Evolutionary conservation across 2,329 filamentous ascomycete species (phyloP), one percentile per base, ranked within the genome.

Genomic region (Nannizzia gypsea): DNA sequence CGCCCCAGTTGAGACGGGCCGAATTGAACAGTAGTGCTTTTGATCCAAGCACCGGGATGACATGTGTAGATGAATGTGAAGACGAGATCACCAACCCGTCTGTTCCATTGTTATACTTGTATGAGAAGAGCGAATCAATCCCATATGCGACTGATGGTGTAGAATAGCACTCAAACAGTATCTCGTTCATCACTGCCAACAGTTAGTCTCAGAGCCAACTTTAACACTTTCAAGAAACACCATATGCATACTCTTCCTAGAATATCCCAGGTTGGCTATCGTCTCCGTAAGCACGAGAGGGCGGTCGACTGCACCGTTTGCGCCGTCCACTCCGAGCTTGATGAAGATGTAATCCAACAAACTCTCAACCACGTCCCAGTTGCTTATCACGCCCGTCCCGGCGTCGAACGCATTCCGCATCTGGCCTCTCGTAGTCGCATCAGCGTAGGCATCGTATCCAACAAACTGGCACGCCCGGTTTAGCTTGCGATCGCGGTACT

Each of bases 341-440:
- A 96, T 80, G 72, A 99, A 99, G 46, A 91, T 82, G 73, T 96
- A 96, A 75, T 99, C 93, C 54, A 99, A 76, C 3, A 96, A 80
- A 61, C 92, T 90, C 73, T 99, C 93, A 84, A 96, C 90, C 36
- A 90, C 91, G 73, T 99, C 93, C 90, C 95, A 99, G 71, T 97
- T 97, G 72, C 89, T 91, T 62, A 97, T 84, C 55, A 99, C 87
- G 64, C 91, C 92, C 50, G 87, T 92, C 24, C 91, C 91, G 1
- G 87, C 83, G 72, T 99, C 93, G 67, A 96, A 97, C 1, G 91
- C 87, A 71, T 89, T 88, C 71, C 92, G 87, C 62, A 95, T 86
- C 71, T 97, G 93, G 9, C 90, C 89, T 60, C 89, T 83, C 22
- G 93, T 90, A 1, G 90, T 96, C 26, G 92, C 93, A 74, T 99